Percentiles rank a stretch among this genome's conserved stretches.
These are phyloP conservation scores for California macrophylla DNA, from an alignment of 441 rosid species.

Conservation along the genomic window DNA sequence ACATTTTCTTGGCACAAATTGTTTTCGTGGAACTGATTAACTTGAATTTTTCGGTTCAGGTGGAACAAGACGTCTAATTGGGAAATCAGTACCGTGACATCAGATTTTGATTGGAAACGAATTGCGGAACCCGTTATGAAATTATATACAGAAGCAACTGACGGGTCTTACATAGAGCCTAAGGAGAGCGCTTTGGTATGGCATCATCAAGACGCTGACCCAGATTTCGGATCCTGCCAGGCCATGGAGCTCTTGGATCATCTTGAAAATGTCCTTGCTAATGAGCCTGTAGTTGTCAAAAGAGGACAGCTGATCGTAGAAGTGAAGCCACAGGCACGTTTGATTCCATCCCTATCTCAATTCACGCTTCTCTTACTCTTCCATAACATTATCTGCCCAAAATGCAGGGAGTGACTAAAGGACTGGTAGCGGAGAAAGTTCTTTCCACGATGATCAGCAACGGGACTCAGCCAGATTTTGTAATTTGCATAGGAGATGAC, in stretches of 20 bases:
- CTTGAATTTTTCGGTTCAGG: conserved; percentile 17
- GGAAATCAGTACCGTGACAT: conserved; percentile 32
- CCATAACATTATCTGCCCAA: no score
- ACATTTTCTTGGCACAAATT: not conserved
- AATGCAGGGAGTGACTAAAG: conserved; percentile 27
- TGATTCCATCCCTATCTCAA: not conserved
- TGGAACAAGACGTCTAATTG: conserved; percentile 31
- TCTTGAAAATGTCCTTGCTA: conserved; percentile 46
- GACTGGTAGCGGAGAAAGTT: conserved; percentile 24
- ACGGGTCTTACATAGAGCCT: conserved; percentile 45
- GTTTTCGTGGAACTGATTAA: not conserved
- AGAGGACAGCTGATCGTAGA: conserved; percentile 49
- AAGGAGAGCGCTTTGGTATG: conserved; percentile 56
- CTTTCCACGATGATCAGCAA: conserved; percentile 14
- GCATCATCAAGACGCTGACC: conserved; percentile 52
- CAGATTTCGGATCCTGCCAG: conserved; percentile 47
- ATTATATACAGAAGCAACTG: conserved; percentile 49
- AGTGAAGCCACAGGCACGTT: conserved; percentile 46
- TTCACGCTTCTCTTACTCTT: no score
- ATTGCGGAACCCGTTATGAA: conserved; percentile 44
- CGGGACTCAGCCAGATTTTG: conserved; percentile 20
- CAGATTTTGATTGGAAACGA: conserved; percentile 38
- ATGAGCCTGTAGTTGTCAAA: conserved; percentile 46
- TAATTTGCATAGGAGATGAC: conserved; percentile 31
- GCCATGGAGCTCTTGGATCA: conserved; percentile 52